Base-by-base conservation (phyloP, 441 rosid species). In the Gossypium gossypioides region DNA sequence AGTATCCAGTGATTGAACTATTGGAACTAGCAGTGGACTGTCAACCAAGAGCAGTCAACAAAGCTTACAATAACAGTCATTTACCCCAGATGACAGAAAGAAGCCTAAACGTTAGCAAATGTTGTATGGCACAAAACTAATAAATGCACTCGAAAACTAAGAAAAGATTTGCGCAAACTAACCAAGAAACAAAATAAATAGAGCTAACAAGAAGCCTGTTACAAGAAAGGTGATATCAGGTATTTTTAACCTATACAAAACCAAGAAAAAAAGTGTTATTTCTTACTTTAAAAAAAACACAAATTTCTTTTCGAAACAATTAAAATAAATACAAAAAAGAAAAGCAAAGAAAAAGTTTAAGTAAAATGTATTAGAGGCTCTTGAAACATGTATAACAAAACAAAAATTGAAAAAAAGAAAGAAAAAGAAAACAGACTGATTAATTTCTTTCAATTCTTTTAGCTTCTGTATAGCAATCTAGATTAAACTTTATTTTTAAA, bases 221-320 rank as follows among this genome's bases (percentile, higher is more conserved):
- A 34, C 40, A 34, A 34, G 64, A 3, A 16, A 12, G 42, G 15
- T 51, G 19, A 55, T 13, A 22, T 0, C 60, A 61, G 32, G 48
- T 59, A 32, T 59, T 72, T 71, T 46, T 57, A 58, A 71, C 58
- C 57, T 25, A 34, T 27, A 42, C 29, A 60, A 6, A 40, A 24
- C 6, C 24, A 1, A 25, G 21, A 3, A 60, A 15, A 37, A 55
- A 13, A 16, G 64, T 21, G 18, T 18, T 25, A 57, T 24, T 7
- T 10, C 51, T 8, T 37, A 34, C 8, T 10, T 56, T 2, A 1
- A 8, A 54, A 21, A 62, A 34, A 18, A 9, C 5, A 4, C 22
- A 40, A 16, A 16, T 42, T 63, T 24, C 51, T 42, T 4, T 13
- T 21, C 18, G 51, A 67, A 67, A 13, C 4, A 66, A 24, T 32